Conservation (phyloP, 352 stramenopile species). For the Phytopythium chamaehyphon region DNA sequence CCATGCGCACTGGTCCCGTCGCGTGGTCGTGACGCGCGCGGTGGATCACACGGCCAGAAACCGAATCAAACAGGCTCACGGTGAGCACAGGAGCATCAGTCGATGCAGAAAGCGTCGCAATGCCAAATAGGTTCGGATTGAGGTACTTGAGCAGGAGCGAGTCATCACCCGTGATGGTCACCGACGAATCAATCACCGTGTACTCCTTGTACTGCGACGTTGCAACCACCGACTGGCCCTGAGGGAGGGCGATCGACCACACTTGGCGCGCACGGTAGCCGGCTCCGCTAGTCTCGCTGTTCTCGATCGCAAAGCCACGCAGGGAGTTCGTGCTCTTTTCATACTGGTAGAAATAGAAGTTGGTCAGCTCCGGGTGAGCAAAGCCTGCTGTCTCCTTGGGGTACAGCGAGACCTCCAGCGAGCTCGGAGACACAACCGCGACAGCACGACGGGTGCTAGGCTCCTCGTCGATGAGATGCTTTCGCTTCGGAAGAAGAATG, state of each 20-base stretch:
- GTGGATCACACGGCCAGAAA: conserved; percentile 92
- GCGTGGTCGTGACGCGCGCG: conserved; percentile 86
- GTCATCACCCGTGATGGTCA: conserved; percentile 92
- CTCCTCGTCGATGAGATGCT: conserved; percentile 58
- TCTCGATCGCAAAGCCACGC: conserved; percentile 52
- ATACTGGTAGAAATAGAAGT: conserved; percentile 85
- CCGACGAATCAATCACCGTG: conserved; percentile 64
- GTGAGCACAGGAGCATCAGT: conserved; percentile 59
- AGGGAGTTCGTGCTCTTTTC: conserved; percentile 40
- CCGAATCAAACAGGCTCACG: conserved; percentile 92
- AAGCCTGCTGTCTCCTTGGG: conserved; percentile 34
- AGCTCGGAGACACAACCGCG: conserved; percentile 46
- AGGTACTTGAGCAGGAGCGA: conserved; percentile 97
- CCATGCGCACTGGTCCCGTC: conserved; percentile 54
- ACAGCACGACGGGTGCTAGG: conserved; percentile 47
- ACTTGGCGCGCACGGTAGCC: conserved; percentile 45
- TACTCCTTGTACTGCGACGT: conserved; percentile 57
- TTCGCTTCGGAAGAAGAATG: conserved; percentile 71
- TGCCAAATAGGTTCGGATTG: conserved; percentile 94
- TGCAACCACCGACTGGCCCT: conserved; percentile 49
- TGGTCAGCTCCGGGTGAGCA: conserved; percentile 47
- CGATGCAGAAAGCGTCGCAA: conserved; percentile 72
- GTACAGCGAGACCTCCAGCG: conserved; percentile 53
- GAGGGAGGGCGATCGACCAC: conserved; percentile 68
- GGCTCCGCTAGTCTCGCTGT: conserved; percentile 10